Base-by-base conservation (phyloP, 805 yeast genomes). In the Lachancea mirantina region DNA sequence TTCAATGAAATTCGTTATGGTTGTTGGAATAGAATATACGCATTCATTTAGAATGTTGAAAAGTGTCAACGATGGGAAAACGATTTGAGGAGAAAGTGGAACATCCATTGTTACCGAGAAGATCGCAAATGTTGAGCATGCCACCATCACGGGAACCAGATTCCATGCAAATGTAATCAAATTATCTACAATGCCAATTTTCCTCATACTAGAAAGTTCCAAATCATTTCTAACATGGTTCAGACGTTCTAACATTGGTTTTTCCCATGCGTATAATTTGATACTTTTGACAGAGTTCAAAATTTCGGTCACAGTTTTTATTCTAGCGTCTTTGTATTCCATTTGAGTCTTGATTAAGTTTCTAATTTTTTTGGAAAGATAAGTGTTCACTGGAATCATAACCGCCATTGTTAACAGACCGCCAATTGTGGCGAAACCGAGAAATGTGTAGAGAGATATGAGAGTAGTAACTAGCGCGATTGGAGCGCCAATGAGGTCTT, bases 261-360 rank as follows among this genome's bases (percentile, higher is more conserved):
- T 57, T 49, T 79, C 88, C 81, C 84, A 78, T 0, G 82, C 74
- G 46, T 77, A 79, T 17, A 79, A 56, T 46, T 79, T 79, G 43
- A 79, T 72, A 33, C 77, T 68, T 46, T 78, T 79, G 30, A 78
- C 74, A 19, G 77, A 67, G 23, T 66, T 64, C 30, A 79, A 51
- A 8, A 79, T 62, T 44, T 79, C 88, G 11, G 72, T 65, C n/a
- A 75, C 72, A 14, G 69, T 57, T 11, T 71, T 66, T 2, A 78
- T 70, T 58, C 88, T 65, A 14, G 57, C 56, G 50, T 79, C 87
- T 41, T 76, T 78, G 36, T 65, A 64, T 32, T 64, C 64, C 87
- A 79, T 77, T 45, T 76, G 80, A 4, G 63, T 61, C 36, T 69
- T 70, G 41, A 67, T 71, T 23, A 70, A 57, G 3, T 50, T 47